Evolutionary conservation across 2,329 filamentous ascomycete genomes (phyloP).

Genomic region (Sporothrix brasiliensis): DNA sequence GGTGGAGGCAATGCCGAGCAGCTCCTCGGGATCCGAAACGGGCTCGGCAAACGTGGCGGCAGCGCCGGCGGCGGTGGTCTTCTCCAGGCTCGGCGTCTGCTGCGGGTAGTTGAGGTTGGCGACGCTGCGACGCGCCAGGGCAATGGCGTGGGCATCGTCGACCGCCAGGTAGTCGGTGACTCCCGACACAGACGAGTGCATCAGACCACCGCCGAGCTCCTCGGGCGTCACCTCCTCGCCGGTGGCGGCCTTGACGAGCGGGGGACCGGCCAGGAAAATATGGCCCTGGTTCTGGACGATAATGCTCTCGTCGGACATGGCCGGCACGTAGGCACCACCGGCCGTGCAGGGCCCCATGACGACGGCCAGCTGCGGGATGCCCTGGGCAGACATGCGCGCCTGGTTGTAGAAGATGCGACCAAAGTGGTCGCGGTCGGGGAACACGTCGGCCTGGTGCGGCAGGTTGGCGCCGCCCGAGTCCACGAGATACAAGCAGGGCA

Average conservation of each 20-base stretch:
- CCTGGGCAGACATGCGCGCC: conserved; percentile 83
- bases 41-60: conserved; percentile 67
- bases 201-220: conserved; percentile 83
- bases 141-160: conserved; percentile 87
- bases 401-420: conserved; percentile 99
- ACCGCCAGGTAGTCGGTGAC: conserved; percentile 96
- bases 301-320: conserved; percentile 97
- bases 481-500: conserved; percentile 91
- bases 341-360: conserved; percentile 98
- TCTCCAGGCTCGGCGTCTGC: conserved; percentile 48
- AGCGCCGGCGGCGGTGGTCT: conserved; percentile 40
- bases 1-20: conserved; percentile 85
- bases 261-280: conserved; percentile 93
- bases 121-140: conserved; percentile 80
- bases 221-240: conserved; percentile 90
- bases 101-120: conserved; percentile 79
- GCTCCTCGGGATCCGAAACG: conserved; percentile 75
- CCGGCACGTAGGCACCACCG: conserved; percentile 91
- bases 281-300: conserved; percentile 96
- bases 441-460: conserved; percentile 92
- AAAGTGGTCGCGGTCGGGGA: conserved; percentile 93
- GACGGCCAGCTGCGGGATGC: conserved; percentile 90
- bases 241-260: conserved; percentile 92
- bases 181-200: conserved; percentile 88
- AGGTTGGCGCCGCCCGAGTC: conserved; percentile 95